phyloP scores from a whole-genome alignment of 495 filamentous ascomycete species.

The Mycothermus thermophilus region DNA sequence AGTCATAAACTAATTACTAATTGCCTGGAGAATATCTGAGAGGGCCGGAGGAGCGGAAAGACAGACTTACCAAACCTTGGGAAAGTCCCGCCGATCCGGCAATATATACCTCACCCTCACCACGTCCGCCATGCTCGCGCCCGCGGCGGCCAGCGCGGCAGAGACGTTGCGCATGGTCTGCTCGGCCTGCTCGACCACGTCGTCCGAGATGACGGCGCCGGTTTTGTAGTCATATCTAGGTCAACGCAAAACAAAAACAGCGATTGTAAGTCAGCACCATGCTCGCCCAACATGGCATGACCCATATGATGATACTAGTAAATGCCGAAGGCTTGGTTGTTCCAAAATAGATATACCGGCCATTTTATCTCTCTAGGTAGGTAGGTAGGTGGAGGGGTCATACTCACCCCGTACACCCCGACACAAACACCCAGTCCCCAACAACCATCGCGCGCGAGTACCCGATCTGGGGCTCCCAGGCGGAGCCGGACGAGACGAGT shows the following conservation, averaged over 20 bases:
- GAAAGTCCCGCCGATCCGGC: constrained; percentile 22
- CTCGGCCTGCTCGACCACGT: constrained; percentile 23
- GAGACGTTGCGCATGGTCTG: constrained; percentile 23
- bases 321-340: too few relatives aligned
- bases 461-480: constrained; percentile 28
- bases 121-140: constrained; percentile 18
- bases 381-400: too few relatives aligned
- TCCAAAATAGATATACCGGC: too few relatives aligned
- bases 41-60: neutral
- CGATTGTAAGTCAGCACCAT: neutral
- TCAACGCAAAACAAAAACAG: neutral
- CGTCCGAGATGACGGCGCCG: constrained; percentile 14
- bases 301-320: too few relatives aligned
- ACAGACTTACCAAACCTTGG: constrained; percentile 11
- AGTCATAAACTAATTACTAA: neutral
- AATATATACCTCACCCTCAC: constrained; percentile 28
- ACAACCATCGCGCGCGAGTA: constrained; percentile 29
- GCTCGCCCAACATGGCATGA: too few relatives aligned
- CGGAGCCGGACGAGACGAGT: constrained; percentile 26
- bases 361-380: too few relatives aligned
- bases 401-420: constrained; percentile 27
- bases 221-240: constrained; percentile 27
- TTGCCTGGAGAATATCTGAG: too few relatives aligned
- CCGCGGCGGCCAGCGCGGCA: constrained; percentile 20
- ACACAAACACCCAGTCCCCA: constrained; percentile 26